These are phyloP conservation scores for Pythium phragmiticola DNA, from an alignment of 352 stramenopile species.

Conservation along the genomic window DNA sequence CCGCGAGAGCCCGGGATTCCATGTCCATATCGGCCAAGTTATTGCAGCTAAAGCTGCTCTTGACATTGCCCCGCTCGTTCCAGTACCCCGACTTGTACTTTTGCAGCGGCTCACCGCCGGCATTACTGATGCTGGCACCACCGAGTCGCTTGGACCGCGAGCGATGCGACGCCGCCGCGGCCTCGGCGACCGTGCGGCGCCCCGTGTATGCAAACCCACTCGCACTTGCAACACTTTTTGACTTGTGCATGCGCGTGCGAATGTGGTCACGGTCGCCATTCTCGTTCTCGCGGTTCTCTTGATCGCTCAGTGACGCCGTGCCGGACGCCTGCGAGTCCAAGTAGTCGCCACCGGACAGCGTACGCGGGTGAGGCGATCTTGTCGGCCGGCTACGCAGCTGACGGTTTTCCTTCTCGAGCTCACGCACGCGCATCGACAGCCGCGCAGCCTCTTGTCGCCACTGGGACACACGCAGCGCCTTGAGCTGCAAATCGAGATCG, in stretches of 20 bases:
- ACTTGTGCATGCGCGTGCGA: constrained; percentile 49
- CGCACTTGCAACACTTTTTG: constrained; percentile 49
- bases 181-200: constrained; percentile 62
- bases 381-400: constrained; percentile 44
- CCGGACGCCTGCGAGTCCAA: constrained; percentile 14
- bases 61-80: constrained; percentile 69
- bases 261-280: constrained; percentile 12
- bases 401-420: constrained; percentile 70
- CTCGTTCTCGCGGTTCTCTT: constrained; percentile 17
- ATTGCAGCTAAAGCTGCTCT: constrained; percentile 83
- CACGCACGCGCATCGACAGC: constrained; percentile 55
- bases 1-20: constrained; percentile 43
- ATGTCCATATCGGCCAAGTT: constrained; percentile 74
- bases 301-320: constrained; percentile 24
- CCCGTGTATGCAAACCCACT: constrained; percentile 47
- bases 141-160: constrained; percentile 46
- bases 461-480: constrained; percentile 28
- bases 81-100: constrained; percentile 66
- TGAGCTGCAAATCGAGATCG: constrained; percentile 14
- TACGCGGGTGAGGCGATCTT: constrained; percentile 29
- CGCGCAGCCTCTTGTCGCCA: constrained; percentile 54
- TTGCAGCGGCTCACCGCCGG: constrained; percentile 26
- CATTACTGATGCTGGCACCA: constrained; percentile 21
- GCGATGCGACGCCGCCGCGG: constrained; percentile 59
- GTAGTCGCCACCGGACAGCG: constrained; percentile 42